Percentiles rank a stretch among this genome's conserved stretches.
Evolutionary conservation across 345 rosid genomes (phyloP).

Genomic region (Boechera retrofracta): DNA sequence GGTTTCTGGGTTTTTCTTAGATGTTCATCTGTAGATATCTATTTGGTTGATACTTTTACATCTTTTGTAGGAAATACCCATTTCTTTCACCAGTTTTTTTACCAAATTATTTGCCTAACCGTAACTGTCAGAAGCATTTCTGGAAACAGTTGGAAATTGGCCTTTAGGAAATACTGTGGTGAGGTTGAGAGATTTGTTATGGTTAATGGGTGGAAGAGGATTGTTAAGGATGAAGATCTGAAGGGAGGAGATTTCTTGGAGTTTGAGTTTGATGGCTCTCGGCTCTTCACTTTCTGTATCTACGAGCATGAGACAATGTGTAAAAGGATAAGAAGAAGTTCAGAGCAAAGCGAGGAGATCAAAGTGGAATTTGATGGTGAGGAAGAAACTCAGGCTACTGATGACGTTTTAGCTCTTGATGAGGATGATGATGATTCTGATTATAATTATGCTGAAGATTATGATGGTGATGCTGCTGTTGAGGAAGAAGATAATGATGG

Average conservation of each 20-base stretch:
- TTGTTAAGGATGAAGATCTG: too few relatives aligned
- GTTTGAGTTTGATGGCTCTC: constrained; percentile 34
- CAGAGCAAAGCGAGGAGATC: not conserved
- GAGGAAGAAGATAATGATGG: not conserved
- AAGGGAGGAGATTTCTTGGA: constrained; percentile 19
- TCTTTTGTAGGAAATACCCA: not conserved
- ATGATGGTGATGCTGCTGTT: not conserved
- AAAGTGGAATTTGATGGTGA: constrained; percentile 1
- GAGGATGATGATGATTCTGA: constrained; percentile 22
- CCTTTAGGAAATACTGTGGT: not conserved
- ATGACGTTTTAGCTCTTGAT: not conserved
- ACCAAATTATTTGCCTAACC: not conserved
- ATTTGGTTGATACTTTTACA: not conserved
- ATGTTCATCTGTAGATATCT: not conserved
- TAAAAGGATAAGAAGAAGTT: not conserved
- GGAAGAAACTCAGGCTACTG: not conserved
- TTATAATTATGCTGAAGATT: not conserved
- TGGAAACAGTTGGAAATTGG: not conserved
- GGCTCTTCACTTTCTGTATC: constrained; percentile 21
- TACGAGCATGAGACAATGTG: not conserved
- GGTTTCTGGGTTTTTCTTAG: not conserved
- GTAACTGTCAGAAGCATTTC: not conserved
- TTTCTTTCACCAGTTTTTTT: not conserved
- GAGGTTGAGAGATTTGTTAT: not conserved
- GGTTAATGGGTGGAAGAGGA: not conserved